Percentiles rank a stretch among this genome's conserved stretches.
phyloP scores from a whole-genome alignment of 1,284 basidiomycete genomes.

The Ceratobasidium sp. region DNA sequence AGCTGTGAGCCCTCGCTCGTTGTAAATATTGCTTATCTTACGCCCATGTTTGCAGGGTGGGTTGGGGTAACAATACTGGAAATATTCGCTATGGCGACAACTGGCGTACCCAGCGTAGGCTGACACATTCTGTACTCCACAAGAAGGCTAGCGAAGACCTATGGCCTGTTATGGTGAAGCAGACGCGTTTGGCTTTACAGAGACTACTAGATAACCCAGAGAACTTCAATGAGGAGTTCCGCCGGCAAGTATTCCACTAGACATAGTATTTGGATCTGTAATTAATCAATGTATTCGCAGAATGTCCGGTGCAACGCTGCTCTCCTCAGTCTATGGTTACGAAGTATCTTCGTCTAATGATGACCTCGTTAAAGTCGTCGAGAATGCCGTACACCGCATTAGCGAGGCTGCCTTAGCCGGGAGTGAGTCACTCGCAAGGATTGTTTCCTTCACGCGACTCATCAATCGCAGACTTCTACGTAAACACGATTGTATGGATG shows the following conservation, averaged over 20 bases:
- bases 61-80: slow-evolving; percentile 16
- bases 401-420: slow-evolving; percentile 10
- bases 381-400: slow-evolving; percentile 7
- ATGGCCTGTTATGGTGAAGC: slow-evolving; percentile 19
- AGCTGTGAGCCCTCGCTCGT: background rate
- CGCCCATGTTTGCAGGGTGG: background rate
- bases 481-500: slow-evolving; percentile 22
- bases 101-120: slow-evolving; percentile 16
- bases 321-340: slow-evolving; percentile 25
- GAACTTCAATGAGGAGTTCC: slow-evolving; percentile 24
- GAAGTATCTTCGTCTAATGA: slow-evolving; percentile 8
- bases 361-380: slow-evolving; percentile 12
- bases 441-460: background rate
- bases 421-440: background rate
- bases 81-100: slow-evolving; percentile 10
- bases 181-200: slow-evolving; percentile 6
- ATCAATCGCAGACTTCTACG: slow-evolving; percentile 13
- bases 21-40: background rate
- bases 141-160: slow-evolving; percentile 27
- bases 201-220: slow-evolving; percentile 14
- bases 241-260: background rate
- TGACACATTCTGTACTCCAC: slow-evolving; percentile 12
- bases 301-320: slow-evolving; percentile 13
- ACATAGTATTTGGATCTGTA: background rate
- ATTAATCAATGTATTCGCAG: background rate